These are phyloP conservation scores for Potentilla sterilis DNA, from an alignment of 306 rosid genomes.

Conservation along the genomic window DNA sequence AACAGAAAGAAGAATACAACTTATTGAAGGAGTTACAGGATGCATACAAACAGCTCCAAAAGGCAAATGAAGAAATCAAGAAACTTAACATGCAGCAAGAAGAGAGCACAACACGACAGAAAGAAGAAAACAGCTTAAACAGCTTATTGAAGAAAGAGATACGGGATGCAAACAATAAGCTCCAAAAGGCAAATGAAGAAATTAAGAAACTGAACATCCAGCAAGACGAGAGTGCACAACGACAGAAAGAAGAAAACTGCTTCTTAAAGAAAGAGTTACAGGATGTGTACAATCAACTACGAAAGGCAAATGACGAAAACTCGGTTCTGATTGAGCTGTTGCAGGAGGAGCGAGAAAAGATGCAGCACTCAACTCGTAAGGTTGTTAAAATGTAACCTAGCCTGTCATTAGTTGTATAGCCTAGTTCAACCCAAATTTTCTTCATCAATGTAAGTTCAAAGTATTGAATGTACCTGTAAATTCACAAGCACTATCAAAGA, in stretches of 20 bases:
- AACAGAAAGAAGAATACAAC: not conserved
- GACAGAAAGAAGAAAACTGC: too few relatives aligned
- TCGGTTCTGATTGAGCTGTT: conserved; percentile 8
- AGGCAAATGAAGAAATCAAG: conserved; percentile 37
- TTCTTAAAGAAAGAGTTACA: too few relatives aligned
- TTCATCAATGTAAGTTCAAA: not conserved
- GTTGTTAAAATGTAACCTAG: not conserved
- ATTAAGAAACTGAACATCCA: conserved; percentile 34
- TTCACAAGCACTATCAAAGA: not conserved
- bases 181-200: conserved; percentile 35
- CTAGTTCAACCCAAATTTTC: not conserved
- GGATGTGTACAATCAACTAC: conserved; percentile 22
- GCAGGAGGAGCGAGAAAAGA: not conserved
- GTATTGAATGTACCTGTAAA: not conserved
- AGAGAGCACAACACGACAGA: not conserved
- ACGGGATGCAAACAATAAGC: not conserved
- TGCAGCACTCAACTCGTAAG: conserved; percentile 16
- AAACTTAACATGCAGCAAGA: conserved; percentile 26
- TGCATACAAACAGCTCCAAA: conserved; percentile 36
- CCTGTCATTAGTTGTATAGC: not conserved
- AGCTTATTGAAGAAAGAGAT: not conserved
- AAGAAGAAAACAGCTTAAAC: not conserved
- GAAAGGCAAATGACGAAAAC: conserved; percentile 40
- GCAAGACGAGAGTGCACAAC: too few relatives aligned
- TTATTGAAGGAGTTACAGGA: not conserved